Evolutionary conservation across 768 basidiomycete genomes (phyloP).

Genomic region (Tulasnella sp.): DNA sequence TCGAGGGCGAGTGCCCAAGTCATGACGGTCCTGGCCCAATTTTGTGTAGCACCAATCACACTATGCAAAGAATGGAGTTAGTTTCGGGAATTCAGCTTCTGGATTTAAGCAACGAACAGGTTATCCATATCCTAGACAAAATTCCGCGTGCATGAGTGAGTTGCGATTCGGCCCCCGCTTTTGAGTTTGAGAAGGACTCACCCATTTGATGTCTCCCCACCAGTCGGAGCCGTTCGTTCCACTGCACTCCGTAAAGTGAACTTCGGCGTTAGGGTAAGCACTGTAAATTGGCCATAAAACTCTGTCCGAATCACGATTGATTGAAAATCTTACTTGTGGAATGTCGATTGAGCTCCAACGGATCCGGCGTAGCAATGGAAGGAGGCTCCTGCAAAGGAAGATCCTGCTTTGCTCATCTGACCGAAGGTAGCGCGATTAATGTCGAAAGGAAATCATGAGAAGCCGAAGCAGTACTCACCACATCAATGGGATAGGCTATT

Average conservation of each 20-base stretch:
- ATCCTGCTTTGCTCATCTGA: constrained; percentile 13
- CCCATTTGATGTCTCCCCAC: constrained; percentile 68
- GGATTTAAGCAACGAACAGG: constrained; percentile 33
- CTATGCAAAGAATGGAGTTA: background rate
- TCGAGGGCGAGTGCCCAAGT: constrained; percentile 73
- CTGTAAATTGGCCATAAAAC: constrained; percentile 15
- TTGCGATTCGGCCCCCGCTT: background rate
- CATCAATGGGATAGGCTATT: constrained; percentile 43
- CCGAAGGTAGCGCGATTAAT: background rate
- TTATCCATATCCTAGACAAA: constrained; percentile 41
- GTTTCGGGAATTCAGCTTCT: background rate
- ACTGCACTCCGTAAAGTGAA: constrained; percentile 50
- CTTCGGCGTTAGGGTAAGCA: constrained; percentile 46
- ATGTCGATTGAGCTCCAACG: constrained; percentile 42
- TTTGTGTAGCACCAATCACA: constrained; percentile 16
- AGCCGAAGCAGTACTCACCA: constrained; percentile 26
- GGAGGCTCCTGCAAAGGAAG: constrained; percentile 38
- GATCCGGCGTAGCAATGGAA: constrained; percentile 63
- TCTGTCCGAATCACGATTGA: background rate
- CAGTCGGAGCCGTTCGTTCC: constrained; percentile 58
- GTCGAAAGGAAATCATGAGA: background rate
- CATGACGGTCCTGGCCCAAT: constrained; percentile 32
- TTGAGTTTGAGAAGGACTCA: constrained; percentile 19
- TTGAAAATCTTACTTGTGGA: constrained; percentile 26
- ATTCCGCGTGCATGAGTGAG: constrained; percentile 36